Evolutionary conservation across 169 alveolate species (phyloP), one percentile per base, ranked within the genome.

Genomic region (Plasmodium adleri): DNA sequence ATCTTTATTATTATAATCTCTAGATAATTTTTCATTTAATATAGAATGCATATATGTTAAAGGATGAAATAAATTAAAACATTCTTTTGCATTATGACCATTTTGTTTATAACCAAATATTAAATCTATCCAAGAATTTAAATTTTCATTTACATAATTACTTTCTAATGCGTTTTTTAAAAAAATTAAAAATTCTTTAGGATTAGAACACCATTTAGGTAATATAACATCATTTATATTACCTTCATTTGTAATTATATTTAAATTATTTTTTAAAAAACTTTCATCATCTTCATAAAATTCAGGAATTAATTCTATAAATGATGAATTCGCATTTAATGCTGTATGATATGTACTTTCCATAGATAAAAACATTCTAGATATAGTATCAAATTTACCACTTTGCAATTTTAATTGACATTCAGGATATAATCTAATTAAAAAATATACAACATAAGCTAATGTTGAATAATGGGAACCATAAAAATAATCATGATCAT

Each of bases 381-480:
- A 93, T 73, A 95, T 90, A 1, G 97, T 94, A 59, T 96, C 98
- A 87, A 96, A 96, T 72, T 95, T 95, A 8, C 98, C 98, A 56
- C 97, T 96, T 72, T 98, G 98, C 54, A 98, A 95, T 88, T 98
- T 96, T 3, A 98, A 90, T 96, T 97, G 98, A 92, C 98, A 96
- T 88, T 97, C 97, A 5, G 99, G 99, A 86, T 96, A 90, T 54
- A 95, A 73, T 62, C 99, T 92, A 20, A 98, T 96, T 47, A 98
- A 94, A 94, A 97, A 98, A 72, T 98, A 98, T 10, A 98, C 98
- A 26, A 98, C 98, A 92, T 97, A 96, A 10, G 99, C 99, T 15
- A 99, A 99, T 0, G 99, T 97, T 49, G 99, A 97, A 93, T 98
- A 98, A 91, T 98, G 99, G 1, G 99, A 97, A 72, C 99, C 99